phyloP scores from a whole-genome alignment of 495 filamentous ascomycete species.

The Aspergillus asperescens region DNA sequence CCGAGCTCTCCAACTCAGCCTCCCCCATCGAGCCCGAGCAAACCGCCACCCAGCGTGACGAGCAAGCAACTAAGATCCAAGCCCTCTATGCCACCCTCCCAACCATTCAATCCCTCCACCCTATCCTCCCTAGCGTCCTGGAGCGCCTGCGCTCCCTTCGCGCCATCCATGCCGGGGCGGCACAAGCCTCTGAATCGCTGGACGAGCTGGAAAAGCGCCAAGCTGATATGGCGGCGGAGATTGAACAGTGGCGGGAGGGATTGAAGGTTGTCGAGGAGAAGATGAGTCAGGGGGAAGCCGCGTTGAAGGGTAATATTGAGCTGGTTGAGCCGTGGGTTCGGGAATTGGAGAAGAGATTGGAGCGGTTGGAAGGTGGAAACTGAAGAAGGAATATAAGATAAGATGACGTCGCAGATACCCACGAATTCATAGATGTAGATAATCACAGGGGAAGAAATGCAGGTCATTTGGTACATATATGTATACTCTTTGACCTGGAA shows the following conservation, averaged over 20 bases:
- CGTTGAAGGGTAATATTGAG: constrained; percentile 71
- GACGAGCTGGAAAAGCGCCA: constrained; percentile 73
- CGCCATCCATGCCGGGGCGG: constrained; percentile 81
- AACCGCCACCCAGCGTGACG: constrained; percentile 42
- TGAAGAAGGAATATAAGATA: neutral
- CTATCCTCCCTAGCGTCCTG: constrained; percentile 77
- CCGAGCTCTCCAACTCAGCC: constrained; percentile 48
- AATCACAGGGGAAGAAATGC: neutral
- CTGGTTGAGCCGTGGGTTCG: constrained; percentile 84
- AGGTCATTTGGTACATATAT: neutral
- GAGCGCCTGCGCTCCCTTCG: constrained; percentile 80
- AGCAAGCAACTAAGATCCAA: constrained; percentile 80
- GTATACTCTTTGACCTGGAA: too few species aligned
- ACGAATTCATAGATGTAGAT: neutral
- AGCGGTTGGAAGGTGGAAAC: constrained; percentile 36
- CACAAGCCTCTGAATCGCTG: constrained; percentile 73
- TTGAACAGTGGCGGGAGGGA: constrained; percentile 80
- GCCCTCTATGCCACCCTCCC: constrained; percentile 85
- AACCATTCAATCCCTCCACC: constrained; percentile 81
- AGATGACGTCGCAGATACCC: constrained; percentile 9
- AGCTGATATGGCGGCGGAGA: constrained; percentile 74
- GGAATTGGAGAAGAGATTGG: constrained; percentile 73
- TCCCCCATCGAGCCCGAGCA: constrained; percentile 27
- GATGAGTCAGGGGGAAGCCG: constrained; percentile 60
- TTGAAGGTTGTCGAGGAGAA: constrained; percentile 71